phyloP scores from a whole-genome alignment of 1,139 yeast genomes.

The Sugiyamaella novakii region DNA sequence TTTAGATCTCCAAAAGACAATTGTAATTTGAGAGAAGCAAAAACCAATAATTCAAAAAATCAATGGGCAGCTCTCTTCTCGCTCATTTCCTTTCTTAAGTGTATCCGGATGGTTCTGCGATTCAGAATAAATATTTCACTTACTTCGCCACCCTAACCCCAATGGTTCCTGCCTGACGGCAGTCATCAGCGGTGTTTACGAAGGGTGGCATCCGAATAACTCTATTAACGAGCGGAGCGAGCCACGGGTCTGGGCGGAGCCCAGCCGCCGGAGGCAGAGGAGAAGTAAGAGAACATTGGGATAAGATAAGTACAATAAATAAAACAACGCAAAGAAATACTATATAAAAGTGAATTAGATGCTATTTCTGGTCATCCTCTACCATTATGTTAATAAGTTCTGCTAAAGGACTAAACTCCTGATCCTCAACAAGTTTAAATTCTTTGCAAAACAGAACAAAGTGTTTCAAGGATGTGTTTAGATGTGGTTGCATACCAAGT shows the following conservation, averaged over 20 bases:
- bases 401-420: constrained; percentile 90
- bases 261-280: background rate
- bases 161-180: no score
- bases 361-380: constrained; percentile 32
- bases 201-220: no score
- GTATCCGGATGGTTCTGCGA: no score
- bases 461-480: constrained; percentile 93
- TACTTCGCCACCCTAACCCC: no score
- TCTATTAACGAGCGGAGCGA: background rate
- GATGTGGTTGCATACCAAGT: constrained; percentile 86
- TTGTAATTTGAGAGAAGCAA: no score
- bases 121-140: no score
- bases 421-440: constrained; percentile 70
- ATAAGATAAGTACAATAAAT: background rate
- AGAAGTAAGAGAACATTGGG: background rate
- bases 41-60: no score
- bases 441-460: constrained; percentile 86
- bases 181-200: no score
- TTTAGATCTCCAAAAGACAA: no score
- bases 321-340: background rate
- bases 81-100: no score
- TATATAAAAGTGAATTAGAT: background rate
- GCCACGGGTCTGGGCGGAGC: background rate
- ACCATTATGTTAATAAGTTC: constrained; percentile 80
- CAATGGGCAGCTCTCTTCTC: no score